Evolutionary conservation across 2,329 filamentous ascomycete genomes (phyloP).

Genomic region (Coniochaeta sp.): DNA sequence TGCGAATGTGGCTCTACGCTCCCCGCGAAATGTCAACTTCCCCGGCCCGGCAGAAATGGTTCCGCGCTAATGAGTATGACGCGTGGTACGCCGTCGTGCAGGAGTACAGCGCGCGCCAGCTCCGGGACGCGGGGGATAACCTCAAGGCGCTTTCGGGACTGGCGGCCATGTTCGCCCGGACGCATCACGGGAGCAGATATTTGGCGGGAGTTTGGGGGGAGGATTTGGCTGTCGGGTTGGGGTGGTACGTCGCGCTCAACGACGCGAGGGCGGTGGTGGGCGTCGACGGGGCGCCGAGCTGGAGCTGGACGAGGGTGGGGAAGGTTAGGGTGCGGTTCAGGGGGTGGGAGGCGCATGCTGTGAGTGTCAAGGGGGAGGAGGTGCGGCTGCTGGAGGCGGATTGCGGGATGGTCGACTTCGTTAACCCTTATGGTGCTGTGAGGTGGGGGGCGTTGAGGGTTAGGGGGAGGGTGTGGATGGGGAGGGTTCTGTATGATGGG

Average conservation of each 20-base stretch:
- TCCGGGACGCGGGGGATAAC: constrained; percentile 9
- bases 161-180: constrained; percentile 8
- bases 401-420: background rate
- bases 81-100: constrained; percentile 13
- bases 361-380: background rate
- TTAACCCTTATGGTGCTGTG: background rate
- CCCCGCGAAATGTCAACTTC: background rate
- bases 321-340: constrained; percentile 3
- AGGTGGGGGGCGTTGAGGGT: background rate
- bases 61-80: constrained; percentile 11
- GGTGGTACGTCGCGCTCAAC: constrained; percentile 15
- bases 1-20: constrained; percentile 4
- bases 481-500: background rate
- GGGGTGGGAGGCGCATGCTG: background rate
- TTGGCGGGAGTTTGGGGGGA: constrained; percentile 13
- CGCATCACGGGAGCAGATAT: constrained; percentile 9
- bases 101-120: constrained; percentile 12
- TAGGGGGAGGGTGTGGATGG: background rate
- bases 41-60: background rate
- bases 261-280: constrained; percentile 7
- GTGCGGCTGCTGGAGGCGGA: background rate
- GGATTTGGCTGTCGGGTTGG: constrained; percentile 11
- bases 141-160: constrained; percentile 12
- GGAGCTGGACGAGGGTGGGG: constrained; percentile 16
- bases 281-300: constrained; percentile 7